Evolutionary conservation across 2,329 filamentous ascomycete genomes (phyloP), one percentile per base, ranked within the genome.

Genomic region (Neofusicoccum cordaticola): DNA sequence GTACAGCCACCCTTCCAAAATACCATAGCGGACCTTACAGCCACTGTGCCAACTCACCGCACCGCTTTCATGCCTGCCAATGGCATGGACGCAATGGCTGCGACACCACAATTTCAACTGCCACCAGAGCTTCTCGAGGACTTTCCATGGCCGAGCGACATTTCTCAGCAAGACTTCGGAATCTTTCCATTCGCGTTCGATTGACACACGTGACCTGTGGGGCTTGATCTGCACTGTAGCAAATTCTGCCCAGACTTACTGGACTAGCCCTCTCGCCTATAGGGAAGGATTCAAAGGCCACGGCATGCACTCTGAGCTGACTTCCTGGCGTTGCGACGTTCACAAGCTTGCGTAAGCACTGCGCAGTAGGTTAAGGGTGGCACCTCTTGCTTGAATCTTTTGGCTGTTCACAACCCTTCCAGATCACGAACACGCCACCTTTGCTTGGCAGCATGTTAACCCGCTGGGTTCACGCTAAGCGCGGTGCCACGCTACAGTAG

Each of bases 101-200:
- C 41, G 12, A 39, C 19, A 51, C 57, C 45, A 31, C 58, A 78
- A 50, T 79, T 78, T 63, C 77, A 80, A 66, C 66, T 81, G 17
- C 78, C 79, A 6, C 73, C 74, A 12, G 77, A 79, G 48, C 66
- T 81, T 17, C 71, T 80, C 31, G 73, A 74, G 13, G 75, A 79
- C 44, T 81, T 78, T 78, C 76, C 78, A 13, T 81, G 78, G 78
- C 69, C 72, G 7, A 31, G 39, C 8, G 53, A 65, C 31, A 22
- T 45, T 13, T 48, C 31, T 45, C 51, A 64, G 52, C 63, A 65
- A 31, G 63, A 65, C n/a, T 61, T 51, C 22, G 63, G 63, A 4
- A 47, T 52, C 12, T 60, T 52, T 35, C 53, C 63, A 5, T 65
- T 65, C 17, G 53, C 45, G 9, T 51, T 63, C 27, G 61, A 63